Percentiles rank a stretch among this genome's conserved stretches.
Conservation (phyloP, 345 rosid genomes). For the Aethionema arabicum region DNA sequence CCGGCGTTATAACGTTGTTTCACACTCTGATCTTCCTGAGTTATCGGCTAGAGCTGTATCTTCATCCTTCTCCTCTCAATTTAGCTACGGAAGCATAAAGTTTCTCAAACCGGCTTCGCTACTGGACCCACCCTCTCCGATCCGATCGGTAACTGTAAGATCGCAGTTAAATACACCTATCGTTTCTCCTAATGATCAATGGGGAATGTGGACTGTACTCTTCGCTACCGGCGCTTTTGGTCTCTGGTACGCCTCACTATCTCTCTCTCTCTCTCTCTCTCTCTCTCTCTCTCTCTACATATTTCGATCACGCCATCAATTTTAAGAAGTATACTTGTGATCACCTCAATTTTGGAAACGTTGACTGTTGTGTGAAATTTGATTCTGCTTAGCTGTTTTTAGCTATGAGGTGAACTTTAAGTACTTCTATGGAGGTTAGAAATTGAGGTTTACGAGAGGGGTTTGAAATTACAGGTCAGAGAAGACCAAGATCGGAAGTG, state of each 20-base stretch:
- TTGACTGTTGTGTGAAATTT: slow-evolving; percentile 3
- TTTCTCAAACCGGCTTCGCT: slow-evolving; percentile 36
- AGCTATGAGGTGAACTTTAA: not conserved
- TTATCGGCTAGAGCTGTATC: slow-evolving; percentile 20
- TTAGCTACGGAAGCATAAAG: slow-evolving; percentile 19
- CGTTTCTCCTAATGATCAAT: slow-evolving; percentile 64
- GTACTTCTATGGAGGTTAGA: not conserved
- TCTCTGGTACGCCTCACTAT: slow-evolving; percentile 55
- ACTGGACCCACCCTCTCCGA: slow-evolving; percentile 16
- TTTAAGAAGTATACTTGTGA: not conserved
- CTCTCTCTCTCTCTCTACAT: not conserved
- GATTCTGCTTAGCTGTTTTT: slow-evolving; percentile 1
- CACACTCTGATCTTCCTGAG: slow-evolving; percentile 31
- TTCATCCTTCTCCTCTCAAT: slow-evolving; percentile 23
- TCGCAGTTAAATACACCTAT: slow-evolving; percentile 63
- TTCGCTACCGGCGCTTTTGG: slow-evolving; percentile 76
- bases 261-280: not conserved
- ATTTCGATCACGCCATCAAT: slow-evolving; percentile 3
- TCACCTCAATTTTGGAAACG: not conserved
- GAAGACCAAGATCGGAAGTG: slow-evolving; percentile 78
- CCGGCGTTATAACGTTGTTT: slow-evolving; percentile 26
- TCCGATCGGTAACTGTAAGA: slow-evolving; percentile 45
- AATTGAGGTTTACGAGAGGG: not conserved
- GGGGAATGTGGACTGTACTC: slow-evolving; percentile 91
- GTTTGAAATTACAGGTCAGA: slow-evolving; percentile 61